Conservation (phyloP, 2,329 filamentous ascomycete genomes). For the Xylariaceae sp. region DNA sequence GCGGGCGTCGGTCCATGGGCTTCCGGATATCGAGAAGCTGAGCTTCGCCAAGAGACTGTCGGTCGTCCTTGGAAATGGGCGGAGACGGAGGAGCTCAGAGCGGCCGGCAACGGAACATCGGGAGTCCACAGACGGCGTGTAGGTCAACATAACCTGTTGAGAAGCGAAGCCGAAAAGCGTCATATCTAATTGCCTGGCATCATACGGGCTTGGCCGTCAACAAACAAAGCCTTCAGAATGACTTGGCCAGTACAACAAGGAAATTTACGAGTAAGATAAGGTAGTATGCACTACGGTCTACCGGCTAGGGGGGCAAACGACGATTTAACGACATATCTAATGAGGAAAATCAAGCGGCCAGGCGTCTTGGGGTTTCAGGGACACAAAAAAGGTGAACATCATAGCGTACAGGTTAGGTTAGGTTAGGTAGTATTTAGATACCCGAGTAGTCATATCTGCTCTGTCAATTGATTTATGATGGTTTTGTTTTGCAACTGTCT, state of each 20-base stretch:
- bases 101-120: conserved; percentile 20
- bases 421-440: conserved; percentile 15
- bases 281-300: too few species aligned
- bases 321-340: too few species aligned
- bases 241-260: too few species aligned
- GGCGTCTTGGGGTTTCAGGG: neutral
- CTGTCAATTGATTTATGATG: conserved; percentile 5
- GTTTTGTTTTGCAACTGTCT: too few species aligned
- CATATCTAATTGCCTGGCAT: too few species aligned
- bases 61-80: conserved; percentile 19
- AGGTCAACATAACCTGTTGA: conserved; percentile 3
- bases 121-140: conserved; percentile 16
- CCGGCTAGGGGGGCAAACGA: too few species aligned
- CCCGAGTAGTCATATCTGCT: conserved; percentile 13
- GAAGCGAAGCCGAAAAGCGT: too few species aligned
- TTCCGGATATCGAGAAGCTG: conserved; percentile 16
- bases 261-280: too few species aligned
- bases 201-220: too few species aligned
- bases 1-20: conserved; percentile 16
- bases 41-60: conserved; percentile 24
- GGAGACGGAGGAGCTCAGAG: conserved; percentile 20
- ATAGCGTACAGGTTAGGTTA: conserved; percentile 16
- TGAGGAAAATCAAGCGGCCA: too few species aligned
- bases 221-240: too few species aligned
- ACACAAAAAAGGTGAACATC: conserved; percentile 5